Percentiles rank a stretch among this genome's conserved stretches.
These are phyloP conservation scores for Asterochloris sp. DNA, from an alignment of 139 green algal species.

Conservation along the genomic window DNA sequence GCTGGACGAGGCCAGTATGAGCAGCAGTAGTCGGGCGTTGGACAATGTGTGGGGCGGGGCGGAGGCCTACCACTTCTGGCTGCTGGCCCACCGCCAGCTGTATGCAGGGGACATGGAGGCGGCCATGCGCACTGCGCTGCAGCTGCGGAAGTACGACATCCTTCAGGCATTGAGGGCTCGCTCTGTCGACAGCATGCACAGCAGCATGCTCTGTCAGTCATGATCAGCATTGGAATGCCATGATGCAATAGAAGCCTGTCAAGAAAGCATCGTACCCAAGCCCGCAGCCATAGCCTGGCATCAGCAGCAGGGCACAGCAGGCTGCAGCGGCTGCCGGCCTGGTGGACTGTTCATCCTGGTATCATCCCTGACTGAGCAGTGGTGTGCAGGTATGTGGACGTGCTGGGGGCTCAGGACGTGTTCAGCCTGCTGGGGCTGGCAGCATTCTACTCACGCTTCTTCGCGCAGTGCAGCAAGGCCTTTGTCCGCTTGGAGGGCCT, in stretches of 20 bases:
- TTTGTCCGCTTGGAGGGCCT: conserved; percentile 75
- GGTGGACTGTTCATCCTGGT: background rate
- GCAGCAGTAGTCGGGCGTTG: conserved; percentile 9
- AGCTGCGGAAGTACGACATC: conserved; percentile 51
- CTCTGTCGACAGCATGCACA: too few relatives aligned
- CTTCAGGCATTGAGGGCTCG: background rate
- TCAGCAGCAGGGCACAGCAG: background rate
- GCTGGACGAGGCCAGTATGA: conserved; percentile 48
- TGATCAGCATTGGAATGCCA: background rate
- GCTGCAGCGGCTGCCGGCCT: background rate
- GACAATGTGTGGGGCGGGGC: conserved; percentile 61
- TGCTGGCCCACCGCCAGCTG: conserved; percentile 68
- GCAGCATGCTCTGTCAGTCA: too few relatives aligned
- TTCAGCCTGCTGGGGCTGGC: conserved; percentile 71
- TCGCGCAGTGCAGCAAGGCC: conserved; percentile 62
- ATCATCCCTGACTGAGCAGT: background rate
- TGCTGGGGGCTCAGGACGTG: conserved; percentile 58
- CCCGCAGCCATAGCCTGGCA: background rate
- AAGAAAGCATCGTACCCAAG: background rate
- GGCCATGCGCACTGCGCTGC: conserved; percentile 65
- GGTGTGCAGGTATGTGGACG: conserved; percentile 41
- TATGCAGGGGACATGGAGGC: conserved; percentile 54
- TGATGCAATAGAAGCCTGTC: background rate
- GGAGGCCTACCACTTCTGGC: conserved; percentile 84
- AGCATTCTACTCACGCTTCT: conserved; percentile 73